Evolutionary conservation across 148 eudicot genomes (phyloP).

Genomic region (Rhododendron ovatum): DNA sequence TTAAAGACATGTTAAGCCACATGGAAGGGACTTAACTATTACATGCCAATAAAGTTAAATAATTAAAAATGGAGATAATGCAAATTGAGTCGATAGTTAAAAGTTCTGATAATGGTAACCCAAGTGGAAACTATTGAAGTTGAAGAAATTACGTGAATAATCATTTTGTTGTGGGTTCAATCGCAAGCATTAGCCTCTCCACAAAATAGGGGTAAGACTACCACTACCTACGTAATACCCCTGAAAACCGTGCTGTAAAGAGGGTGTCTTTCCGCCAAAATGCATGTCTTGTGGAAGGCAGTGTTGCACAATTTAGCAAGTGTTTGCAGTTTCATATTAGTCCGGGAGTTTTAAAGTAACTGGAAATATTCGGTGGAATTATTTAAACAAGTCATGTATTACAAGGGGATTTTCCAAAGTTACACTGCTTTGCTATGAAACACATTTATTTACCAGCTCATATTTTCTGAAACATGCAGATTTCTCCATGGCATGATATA

Average conservation of each 20-base stretch:
- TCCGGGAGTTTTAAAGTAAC: background rate
- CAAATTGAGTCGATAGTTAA: background rate
- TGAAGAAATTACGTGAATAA: background rate
- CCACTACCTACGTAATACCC: background rate
- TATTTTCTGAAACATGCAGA: conserved; percentile 32
- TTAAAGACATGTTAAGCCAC: background rate
- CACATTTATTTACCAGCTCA: background rate
- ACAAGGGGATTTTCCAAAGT: background rate
- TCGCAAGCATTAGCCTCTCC: background rate
- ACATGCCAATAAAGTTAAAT: background rate
- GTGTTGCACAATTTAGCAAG: background rate
- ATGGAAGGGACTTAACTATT: background rate
- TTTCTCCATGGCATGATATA: conserved; percentile 98
- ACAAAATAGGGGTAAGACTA: background rate
- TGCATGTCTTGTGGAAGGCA: background rate
- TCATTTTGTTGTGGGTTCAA: background rate
- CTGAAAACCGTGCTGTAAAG: background rate
- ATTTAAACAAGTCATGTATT: background rate
- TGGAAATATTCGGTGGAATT: background rate
- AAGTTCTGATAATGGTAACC: background rate
- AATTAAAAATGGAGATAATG: background rate
- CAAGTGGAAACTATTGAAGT: background rate
- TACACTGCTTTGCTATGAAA: background rate
- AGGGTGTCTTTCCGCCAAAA: background rate
- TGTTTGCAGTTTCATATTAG: background rate